A percentile compares a stretch with the other conserved stretches of the same genome.
Conservation (phyloP, 257 asterid genomes). For the Lycium ferocissimum region DNA sequence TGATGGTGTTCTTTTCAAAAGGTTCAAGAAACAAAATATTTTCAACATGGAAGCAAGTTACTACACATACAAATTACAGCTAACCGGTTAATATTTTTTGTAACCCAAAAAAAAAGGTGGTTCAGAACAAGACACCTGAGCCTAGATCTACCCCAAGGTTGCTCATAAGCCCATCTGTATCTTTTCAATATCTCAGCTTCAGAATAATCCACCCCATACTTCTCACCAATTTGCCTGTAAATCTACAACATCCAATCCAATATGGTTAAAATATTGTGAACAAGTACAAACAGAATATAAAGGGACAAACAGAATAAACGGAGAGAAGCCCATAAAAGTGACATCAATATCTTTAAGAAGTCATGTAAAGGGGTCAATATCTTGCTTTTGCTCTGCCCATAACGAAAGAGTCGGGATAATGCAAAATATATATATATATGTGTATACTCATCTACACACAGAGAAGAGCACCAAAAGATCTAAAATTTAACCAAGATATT, state of each 20-base stretch:
- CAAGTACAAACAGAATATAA: not conserved
- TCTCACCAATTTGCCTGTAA: constrained; percentile 90
- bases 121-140: constrained; percentile 64
- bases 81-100: too few relatives aligned
- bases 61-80: constrained; percentile 1
- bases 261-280: not conserved
- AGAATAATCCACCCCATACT: constrained; percentile 88
- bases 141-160: constrained; percentile 96
- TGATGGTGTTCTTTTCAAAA: not conserved
- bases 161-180: constrained; percentile 94
- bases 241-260: constrained; percentile 53
- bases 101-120: not conserved
- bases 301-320: not conserved
- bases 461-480: not conserved
- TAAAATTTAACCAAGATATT: not conserved
- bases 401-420: not conserved
- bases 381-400: not conserved
- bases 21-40: not conserved
- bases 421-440: not conserved
- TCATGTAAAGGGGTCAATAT: not conserved
- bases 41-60: not conserved
- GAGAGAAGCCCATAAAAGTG: not conserved
- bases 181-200: constrained; percentile 81
- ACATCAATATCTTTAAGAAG: not conserved
- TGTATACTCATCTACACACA: not conserved